A percentile compares a stretch with the other conserved stretches of the same genome.
Conservation (phyloP, 129 eudicot species). For the Logfia minima region DNA sequence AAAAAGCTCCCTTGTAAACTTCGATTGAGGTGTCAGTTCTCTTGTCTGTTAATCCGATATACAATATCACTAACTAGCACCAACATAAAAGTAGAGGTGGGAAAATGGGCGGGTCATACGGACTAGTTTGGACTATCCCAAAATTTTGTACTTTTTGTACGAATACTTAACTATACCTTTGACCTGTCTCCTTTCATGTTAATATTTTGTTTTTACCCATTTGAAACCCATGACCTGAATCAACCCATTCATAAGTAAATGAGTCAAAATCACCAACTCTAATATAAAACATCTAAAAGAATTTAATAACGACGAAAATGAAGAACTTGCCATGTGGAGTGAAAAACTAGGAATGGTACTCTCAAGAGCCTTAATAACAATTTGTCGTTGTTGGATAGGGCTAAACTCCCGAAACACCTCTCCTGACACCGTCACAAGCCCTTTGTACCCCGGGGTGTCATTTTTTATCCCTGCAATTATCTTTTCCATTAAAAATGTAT, state of each 20-base stretch:
- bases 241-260: background rate
- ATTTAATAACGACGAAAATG: background rate
- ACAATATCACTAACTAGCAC: background rate
- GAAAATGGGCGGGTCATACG: background rate
- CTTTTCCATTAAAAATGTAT: background rate
- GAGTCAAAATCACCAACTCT: background rate
- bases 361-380: slow-evolving; percentile 54
- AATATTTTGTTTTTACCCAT: background rate
- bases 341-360: slow-evolving; percentile 59
- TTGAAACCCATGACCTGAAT: background rate
- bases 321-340: slow-evolving; percentile 58
- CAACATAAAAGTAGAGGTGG: background rate
- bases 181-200: background rate
- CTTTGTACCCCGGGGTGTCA: slow-evolving; percentile 59
- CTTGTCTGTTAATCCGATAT: slow-evolving; percentile 48
- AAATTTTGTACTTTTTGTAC: background rate
- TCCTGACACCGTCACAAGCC: slow-evolving; percentile 60
- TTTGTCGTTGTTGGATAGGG: slow-evolving; percentile 41
- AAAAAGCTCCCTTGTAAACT: slow-evolving; percentile 62
- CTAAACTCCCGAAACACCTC: slow-evolving; percentile 39
- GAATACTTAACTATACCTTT: background rate
- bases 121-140: background rate
- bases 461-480: slow-evolving; percentile 44
- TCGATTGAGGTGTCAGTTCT: slow-evolving; percentile 58
- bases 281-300: background rate